A percentile compares a stretch with the other conserved stretches of the same genome.
phyloP scores from a whole-genome alignment of 495 filamentous ascomycete species.

The Xylaria venustula region DNA sequence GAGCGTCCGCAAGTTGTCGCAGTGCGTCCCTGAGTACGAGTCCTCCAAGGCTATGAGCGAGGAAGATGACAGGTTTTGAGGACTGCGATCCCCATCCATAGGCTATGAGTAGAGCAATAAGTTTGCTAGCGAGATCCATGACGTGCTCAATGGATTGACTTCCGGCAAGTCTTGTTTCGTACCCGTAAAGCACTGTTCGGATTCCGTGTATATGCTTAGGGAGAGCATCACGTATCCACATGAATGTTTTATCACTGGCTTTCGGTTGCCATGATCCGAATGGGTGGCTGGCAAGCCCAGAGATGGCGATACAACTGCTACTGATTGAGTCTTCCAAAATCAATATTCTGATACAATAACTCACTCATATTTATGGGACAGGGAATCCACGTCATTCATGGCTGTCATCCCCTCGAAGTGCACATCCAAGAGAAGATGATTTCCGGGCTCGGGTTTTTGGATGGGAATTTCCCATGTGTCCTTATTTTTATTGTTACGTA shows the following conservation, averaged over 20 bases:
- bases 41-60: constrained; percentile 28
- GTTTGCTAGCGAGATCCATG: not conserved
- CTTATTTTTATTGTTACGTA: not conserved
- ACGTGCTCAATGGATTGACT: constrained; percentile 15
- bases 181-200: constrained; percentile 20
- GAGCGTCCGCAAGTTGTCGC: constrained; percentile 10
- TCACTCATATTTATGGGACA: constrained; percentile 9
- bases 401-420: constrained; percentile 14
- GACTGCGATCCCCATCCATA: not conserved
- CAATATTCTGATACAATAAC: not conserved
- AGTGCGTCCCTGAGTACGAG: constrained; percentile 21
- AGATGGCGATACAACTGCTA: constrained; percentile 16
- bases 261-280: constrained; percentile 21
- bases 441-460: not conserved
- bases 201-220: not conserved
- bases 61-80: constrained; percentile 19
- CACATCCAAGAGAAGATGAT: constrained; percentile 9
- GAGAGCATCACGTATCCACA: constrained; percentile 19
- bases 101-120: constrained; percentile 3
- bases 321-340: not conserved
- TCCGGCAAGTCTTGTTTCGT: constrained; percentile 18
- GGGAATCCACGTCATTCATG: not conserved
- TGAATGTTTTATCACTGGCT: constrained; percentile 15
- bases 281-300: constrained; percentile 18
- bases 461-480: not conserved